Conservation (phyloP, 768 basidiomycete species). For the Phylloporus sp. region DNA sequence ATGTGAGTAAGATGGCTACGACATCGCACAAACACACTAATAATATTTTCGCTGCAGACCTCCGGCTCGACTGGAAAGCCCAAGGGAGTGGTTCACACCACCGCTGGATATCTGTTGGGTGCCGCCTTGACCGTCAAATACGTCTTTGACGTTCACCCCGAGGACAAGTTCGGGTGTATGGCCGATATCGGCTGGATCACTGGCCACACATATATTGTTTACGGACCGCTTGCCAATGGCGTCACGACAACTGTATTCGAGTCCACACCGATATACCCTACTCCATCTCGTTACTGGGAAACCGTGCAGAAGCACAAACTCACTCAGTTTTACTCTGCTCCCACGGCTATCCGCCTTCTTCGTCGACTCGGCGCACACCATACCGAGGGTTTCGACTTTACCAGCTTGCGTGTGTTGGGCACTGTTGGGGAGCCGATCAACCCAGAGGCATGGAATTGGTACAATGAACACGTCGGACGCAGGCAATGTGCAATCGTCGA, state of each 20-base stretch:
- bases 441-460: slow-evolving; percentile 99
- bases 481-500: slow-evolving; percentile 90
- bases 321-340: slow-evolving; percentile 95
- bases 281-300: slow-evolving; percentile 96
- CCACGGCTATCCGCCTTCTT: slow-evolving; percentile 91
- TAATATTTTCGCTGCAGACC: slow-evolving; percentile 48
- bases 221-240: slow-evolving; percentile 88
- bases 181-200: slow-evolving; percentile 99
- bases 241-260: slow-evolving; percentile 90
- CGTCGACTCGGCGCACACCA: slow-evolving; percentile 83
- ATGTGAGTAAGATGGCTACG: slow-evolving; percentile 54
- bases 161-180: slow-evolving; percentile 96
- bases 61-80: slow-evolving; percentile 95
- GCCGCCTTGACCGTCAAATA: slow-evolving; percentile 93
- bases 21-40: background rate
- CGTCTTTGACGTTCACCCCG: slow-evolving; percentile 96
- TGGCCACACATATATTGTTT: slow-evolving; percentile 94
- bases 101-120: slow-evolving; percentile 86
- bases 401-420: slow-evolving; percentile 80
- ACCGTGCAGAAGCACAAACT: slow-evolving; percentile 88
- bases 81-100: slow-evolving; percentile 93
- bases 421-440: slow-evolving; percentile 98
- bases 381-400: slow-evolving; percentile 79
- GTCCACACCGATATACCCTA: slow-evolving; percentile 94
- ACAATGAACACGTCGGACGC: slow-evolving; percentile 90